Evolutionary conservation across 257 asterid species (phyloP).

Genomic region (Apocynum venetum): DNA sequence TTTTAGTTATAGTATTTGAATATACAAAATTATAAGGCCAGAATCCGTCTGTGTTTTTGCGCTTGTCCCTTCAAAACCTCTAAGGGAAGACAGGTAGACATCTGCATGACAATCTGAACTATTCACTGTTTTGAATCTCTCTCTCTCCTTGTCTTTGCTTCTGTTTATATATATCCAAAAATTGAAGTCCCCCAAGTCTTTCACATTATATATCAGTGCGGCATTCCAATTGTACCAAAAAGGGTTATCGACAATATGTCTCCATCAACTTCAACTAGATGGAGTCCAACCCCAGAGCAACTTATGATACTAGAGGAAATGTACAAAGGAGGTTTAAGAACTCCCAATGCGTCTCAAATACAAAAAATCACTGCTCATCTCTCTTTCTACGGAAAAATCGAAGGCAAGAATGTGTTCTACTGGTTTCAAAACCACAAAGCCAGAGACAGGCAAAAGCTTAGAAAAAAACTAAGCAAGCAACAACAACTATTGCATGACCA

Average conservation of each 20-base stretch:
- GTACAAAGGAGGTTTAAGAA: conserved; percentile 57
- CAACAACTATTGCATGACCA: conserved; percentile 21
- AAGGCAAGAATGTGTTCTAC: conserved; percentile 78
- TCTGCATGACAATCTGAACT: too few species aligned
- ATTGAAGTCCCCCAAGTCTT: not conserved
- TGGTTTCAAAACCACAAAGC: conserved; percentile 95
- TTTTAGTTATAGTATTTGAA: too few species aligned
- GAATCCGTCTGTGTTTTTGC: too few species aligned
- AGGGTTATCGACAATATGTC: conserved; percentile 22
- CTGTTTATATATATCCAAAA: conserved; percentile 37
- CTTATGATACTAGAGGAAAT: conserved; percentile 74
- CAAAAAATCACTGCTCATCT: conserved; percentile 70
- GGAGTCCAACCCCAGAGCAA: conserved; percentile 89
- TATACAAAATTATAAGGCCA: too few species aligned
- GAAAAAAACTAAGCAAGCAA: conserved; percentile 44
- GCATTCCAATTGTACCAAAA: conserved; percentile 8
- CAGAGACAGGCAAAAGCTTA: conserved; percentile 72
- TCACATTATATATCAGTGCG: not conserved
- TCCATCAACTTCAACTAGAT: conserved; percentile 41
- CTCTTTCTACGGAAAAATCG: conserved; percentile 58
- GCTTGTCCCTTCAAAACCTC: too few species aligned
- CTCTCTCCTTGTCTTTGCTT: not conserved
- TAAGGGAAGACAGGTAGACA: too few species aligned
- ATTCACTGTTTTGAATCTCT: too few species aligned
- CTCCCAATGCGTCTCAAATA: conserved; percentile 66